A percentile compares a stretch with the other conserved stretches of the same genome.
Conservation (phyloP, 2,329 filamentous ascomycete genomes). For the Cladosporium phlei region DNA sequence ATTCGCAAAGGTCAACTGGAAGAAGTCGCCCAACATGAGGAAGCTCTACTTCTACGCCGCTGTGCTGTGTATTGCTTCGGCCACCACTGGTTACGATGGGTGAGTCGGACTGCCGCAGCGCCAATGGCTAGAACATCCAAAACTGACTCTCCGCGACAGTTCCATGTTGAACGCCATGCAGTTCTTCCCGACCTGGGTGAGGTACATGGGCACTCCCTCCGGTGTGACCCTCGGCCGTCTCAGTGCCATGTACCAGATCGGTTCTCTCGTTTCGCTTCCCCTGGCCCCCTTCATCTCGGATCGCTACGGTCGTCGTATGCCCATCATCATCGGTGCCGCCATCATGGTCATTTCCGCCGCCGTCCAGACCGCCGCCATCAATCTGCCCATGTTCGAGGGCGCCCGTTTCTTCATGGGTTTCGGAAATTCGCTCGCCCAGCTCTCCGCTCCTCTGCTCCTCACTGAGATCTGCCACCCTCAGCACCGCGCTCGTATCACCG, state of each 20-base stretch:
- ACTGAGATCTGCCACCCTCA: slow-evolving; percentile 15
- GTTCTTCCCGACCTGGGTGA: slow-evolving; percentile 25
- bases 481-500: slow-evolving; percentile 13
- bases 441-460: slow-evolving; percentile 14
- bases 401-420: slow-evolving; percentile 16
- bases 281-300: slow-evolving; percentile 23
- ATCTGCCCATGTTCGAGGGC: slow-evolving; percentile 14
- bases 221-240: slow-evolving; percentile 27
- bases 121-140: no score
- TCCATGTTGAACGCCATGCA: slow-evolving; percentile 16
- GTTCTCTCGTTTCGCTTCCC: slow-evolving; percentile 22
- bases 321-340: slow-evolving; percentile 12
- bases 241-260: slow-evolving; percentile 23
- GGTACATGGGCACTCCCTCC: slow-evolving; percentile 22
- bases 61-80: slow-evolving; percentile 18
- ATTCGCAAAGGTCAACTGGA: slow-evolving; percentile 16
- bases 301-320: slow-evolving; percentile 21
- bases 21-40: slow-evolving; percentile 16
- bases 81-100: slow-evolving; percentile 27
- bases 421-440: slow-evolving; percentile 13
- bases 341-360: slow-evolving; percentile 14
- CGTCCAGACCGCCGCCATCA: slow-evolving; percentile 9
- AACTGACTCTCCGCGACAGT: neutral
- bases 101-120: slow-evolving; percentile 16
- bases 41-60: slow-evolving; percentile 18